Base-by-base conservation (phyloP, 192 early-diverging fungal genomes). In the Coemansia sp. region DNA sequence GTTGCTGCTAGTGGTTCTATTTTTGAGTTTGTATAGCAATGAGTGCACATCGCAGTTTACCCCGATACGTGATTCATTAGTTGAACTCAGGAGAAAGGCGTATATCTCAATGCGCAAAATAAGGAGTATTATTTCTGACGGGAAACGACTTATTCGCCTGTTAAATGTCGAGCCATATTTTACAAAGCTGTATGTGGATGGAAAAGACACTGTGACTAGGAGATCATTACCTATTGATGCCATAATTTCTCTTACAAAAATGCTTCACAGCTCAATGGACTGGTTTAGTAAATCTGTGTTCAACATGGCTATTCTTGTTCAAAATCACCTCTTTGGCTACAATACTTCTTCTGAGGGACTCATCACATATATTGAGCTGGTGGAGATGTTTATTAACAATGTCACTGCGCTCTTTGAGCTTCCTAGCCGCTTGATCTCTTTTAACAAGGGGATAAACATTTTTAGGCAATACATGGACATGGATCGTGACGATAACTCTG, bases 131-230 rank as follows among this genome's bases (percentile, higher is more conserved):
- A 68, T 79, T 15, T 16, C 16, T 0, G 91, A 88, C 21, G 91
- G 89, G 1, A 61, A 87, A 20, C 77, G 85, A 8, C 82, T 83
- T 30, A 86, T 93, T 58, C 87, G 92, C 21, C 81, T 90, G 0
- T 87, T 86, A 61, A 62, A 70, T 30, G 79, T 63, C 3, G 81
- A 83, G 23, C 35, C 84, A 30, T 74, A 72, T 9, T 93, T 91
- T 53, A 64, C 74, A 35, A 31, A 52, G 3, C 64, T 64, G 15
- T 86, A 90, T 30, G 59, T 79, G n/a, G 59, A 69, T 4, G 63
- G 82, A 3, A 78, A 84, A 28, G 86, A 94, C 66, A 68, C 84
- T 15, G 87, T 87, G 42, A 81, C 82, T 12, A 65, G 83, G 67
- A 84, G 84, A 26, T 67, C 61, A 67, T 82, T 79, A 53, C 85